phyloP scores from a whole-genome alignment of 2,329 filamentous ascomycete genomes.

The Phialophora tarda region DNA sequence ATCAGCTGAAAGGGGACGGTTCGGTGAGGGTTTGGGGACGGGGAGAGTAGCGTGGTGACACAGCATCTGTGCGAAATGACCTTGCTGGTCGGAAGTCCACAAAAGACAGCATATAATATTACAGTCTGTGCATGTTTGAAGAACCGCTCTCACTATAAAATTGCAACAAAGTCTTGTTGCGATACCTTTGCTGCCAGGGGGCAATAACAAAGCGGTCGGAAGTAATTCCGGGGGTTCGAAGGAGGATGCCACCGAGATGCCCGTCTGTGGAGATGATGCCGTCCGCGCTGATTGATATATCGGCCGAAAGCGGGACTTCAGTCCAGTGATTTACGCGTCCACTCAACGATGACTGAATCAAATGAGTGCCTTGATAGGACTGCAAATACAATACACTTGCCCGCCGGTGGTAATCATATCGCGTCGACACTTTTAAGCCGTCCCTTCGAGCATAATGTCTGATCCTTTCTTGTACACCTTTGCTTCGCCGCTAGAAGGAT shows the following conservation, averaged over 20 bases:
- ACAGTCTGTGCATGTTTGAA: neutral
- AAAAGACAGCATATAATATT: neutral
- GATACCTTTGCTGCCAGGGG: neutral
- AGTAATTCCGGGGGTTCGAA: neutral
- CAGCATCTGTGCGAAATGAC: neutral
- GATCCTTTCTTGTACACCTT: slow-evolving; percentile 60
- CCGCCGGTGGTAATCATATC: neutral
- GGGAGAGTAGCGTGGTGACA: slow-evolving; percentile 58
- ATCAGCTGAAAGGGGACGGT: slow-evolving; percentile 79
- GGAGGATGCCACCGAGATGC: too few species aligned
- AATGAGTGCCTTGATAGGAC: neutral
- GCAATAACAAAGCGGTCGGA: neutral
- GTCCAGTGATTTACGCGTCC: neutral
- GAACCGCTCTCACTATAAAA: neutral
- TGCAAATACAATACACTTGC: neutral
- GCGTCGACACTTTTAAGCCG: neutral
- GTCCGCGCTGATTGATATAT: neutral
- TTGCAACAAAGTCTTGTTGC: neutral
- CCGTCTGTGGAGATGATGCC: neutral
- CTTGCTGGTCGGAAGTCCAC: neutral
- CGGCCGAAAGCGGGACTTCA: neutral
- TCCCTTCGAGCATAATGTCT: slow-evolving; percentile 48
- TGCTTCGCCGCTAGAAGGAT: slow-evolving; percentile 61
- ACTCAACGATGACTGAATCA: neutral
- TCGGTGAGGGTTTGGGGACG: slow-evolving; percentile 83